These are phyloP conservation scores for Camelina sativa DNA, from an alignment of 345 rosid genomes.

Conservation along the genomic window DNA sequence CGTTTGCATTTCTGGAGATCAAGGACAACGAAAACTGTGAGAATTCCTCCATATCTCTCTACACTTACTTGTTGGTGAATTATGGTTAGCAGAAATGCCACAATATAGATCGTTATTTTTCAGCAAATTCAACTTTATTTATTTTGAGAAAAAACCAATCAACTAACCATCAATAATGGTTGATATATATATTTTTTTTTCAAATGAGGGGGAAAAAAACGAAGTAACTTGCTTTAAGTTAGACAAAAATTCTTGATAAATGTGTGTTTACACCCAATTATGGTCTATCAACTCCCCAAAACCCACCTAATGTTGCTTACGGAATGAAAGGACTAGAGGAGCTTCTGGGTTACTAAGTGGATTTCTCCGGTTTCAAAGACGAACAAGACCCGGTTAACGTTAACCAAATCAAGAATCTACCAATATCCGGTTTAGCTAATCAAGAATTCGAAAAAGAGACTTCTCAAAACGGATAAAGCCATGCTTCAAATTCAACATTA, in stretches of 20 bases:
- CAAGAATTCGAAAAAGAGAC: neutral
- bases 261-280: neutral
- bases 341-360: neutral
- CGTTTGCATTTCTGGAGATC: too few species aligned
- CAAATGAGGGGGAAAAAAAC: neutral
- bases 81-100: neutral
- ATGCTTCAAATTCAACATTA: conserved; percentile 16
- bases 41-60: too few species aligned
- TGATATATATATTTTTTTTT: neutral
- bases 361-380: neutral
- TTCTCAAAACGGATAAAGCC: conserved; percentile 4
- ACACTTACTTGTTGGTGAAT: neutral
- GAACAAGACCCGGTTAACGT: conserved; percentile 11
- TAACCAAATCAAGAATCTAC: neutral
- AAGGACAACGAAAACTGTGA: too few species aligned
- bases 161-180: neutral
- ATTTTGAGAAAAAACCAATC: neutral
- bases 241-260: neutral
- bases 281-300: conserved; percentile 6
- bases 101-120: neutral
- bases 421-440: conserved; percentile 5
- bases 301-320: neutral
- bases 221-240: neutral
- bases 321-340: neutral
- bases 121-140: neutral